Evolutionary conservation across 2,329 filamentous ascomycete species (phyloP), one percentile per base, ranked within the genome.

Genomic region (Diaporthe velutina): DNA sequence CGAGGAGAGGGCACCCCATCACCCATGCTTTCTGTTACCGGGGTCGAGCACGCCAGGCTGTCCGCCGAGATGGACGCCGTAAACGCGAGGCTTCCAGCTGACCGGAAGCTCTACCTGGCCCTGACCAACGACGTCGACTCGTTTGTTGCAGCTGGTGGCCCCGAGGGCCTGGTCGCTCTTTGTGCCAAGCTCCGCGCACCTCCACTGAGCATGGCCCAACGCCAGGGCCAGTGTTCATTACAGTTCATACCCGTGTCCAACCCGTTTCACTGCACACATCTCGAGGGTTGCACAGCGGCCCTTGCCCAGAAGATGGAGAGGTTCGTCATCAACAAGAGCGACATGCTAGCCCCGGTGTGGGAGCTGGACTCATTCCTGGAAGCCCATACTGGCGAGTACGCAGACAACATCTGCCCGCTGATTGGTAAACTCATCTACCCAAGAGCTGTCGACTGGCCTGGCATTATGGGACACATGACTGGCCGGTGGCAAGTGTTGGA

Each of bases 111-210:
- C 82, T 93, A 92, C 82, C 96, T 99, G 79, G 98, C 97, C 1
- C 90, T 99, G 72, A 92, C 98, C 83, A 99, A 99, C 88, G 98
- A 96, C 85, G 95, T 96, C 17, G 93, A 97, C 75, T 99, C 98
- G 84, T 93, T 98, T 81, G 97, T 99, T 67, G 95, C 99, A 19
- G 98, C 97, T 60, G 97, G 97, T 71, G 96, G 97, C 71, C 97
- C 97, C 2, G 95, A 97, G 78, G 98, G 97, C 1, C 89, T 99
- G 10, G 98, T 98, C 82, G 97, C 97, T 89, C 90, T 99, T 50
- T 98, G 98, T 83, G 88, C 98, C 60, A 95, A 97, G 82, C 88
- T 99, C 71, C 93, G 97, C 80, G 35, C 57, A 60, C 57, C 57
- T 15, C 15, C 33, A 22, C 35, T 13, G 8, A 10, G 19, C 55